These are phyloP conservation scores for Podosphaera aphanis DNA, from an alignment of 2,329 filamentous ascomycete species.

Conservation along the genomic window DNA sequence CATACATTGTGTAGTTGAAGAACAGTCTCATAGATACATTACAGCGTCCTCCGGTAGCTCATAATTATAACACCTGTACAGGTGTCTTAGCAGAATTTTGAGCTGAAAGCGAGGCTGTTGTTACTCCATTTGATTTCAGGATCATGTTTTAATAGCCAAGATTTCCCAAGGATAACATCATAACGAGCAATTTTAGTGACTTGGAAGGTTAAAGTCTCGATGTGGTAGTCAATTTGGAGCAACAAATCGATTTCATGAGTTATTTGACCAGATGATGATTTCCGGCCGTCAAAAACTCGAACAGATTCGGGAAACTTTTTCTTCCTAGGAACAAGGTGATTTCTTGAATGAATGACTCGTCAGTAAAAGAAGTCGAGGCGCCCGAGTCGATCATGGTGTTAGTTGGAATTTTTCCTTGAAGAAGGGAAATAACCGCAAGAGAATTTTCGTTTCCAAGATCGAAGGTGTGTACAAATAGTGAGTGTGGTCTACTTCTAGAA, in stretches of 20 bases:
- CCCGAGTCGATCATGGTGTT: not conserved
- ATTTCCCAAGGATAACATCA: constrained; percentile 1
- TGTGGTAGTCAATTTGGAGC: not conserved
- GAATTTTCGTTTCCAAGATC: constrained; percentile 1
- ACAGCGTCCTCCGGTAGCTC: no score
- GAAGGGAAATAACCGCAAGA: not conserved
- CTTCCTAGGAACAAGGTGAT: not conserved
- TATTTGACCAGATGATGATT: not conserved
- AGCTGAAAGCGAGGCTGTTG: not conserved
- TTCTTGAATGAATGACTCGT: not conserved
- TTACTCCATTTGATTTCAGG: not conserved
- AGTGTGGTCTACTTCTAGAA: not conserved
- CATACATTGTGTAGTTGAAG: no score
- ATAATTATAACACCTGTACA: no score
- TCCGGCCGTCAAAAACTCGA: not conserved
- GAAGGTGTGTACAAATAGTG: not conserved
- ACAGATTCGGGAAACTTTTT: not conserved
- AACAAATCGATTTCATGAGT: not conserved
- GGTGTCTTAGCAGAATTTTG: not conserved
- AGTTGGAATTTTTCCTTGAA: not conserved
- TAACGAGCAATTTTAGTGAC: constrained; percentile 1
- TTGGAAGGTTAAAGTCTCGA: not conserved
- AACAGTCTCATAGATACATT: no score
- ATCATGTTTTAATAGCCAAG: constrained; percentile 1
- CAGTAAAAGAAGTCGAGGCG: not conserved